These are phyloP conservation scores for Penicillium expansum DNA, from an alignment of 2,329 filamentous ascomycete genomes.

Conservation along the genomic window DNA sequence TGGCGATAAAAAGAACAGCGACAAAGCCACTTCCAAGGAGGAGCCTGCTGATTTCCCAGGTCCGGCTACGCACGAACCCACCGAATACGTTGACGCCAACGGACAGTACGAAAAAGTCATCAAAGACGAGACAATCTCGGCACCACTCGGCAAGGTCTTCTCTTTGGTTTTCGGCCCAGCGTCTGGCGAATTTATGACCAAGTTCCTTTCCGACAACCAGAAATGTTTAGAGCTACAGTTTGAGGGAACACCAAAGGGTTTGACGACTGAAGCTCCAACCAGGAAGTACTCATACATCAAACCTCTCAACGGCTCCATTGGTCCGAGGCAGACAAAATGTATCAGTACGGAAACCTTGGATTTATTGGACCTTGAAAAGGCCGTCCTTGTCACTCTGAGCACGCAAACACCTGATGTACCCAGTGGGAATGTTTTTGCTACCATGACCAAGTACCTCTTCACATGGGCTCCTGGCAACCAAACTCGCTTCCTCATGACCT, in stretches of 20 bases:
- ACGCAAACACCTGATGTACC: constrained; percentile 95
- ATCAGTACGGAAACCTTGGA: constrained; percentile 85
- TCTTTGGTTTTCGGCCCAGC: constrained; percentile 79
- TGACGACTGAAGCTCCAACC: constrained; percentile 70
- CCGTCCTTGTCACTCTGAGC: constrained; percentile 74
- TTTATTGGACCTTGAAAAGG: constrained; percentile 78
- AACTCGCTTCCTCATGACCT: constrained; percentile 83
- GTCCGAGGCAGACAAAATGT: constrained; percentile 92
- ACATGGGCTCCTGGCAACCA: constrained; percentile 86
- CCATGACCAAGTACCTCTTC: constrained; percentile 92
- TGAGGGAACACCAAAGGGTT: constrained; percentile 74
- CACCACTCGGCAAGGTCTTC: constrained; percentile 89
- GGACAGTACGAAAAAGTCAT: constrained; percentile 81
- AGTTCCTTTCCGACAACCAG: constrained; percentile 81
- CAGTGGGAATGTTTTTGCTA: constrained; percentile 83
- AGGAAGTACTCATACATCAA: constrained; percentile 87
- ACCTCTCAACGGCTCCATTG: constrained; percentile 77
- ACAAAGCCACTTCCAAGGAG: constrained; percentile 46
- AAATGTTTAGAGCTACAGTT: constrained; percentile 86
- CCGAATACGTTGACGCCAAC: constrained; percentile 75
- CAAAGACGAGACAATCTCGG: constrained; percentile 80
- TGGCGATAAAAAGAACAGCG: constrained; percentile 45
- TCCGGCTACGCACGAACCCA: constrained; percentile 74
- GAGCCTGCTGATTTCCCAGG: constrained; percentile 70
- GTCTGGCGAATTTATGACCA: constrained; percentile 77